A percentile compares a stretch with the other conserved stretches of the same genome.
These are phyloP conservation scores for Talaromyces sp. DNA, from an alignment of 2,329 filamentous ascomycete genomes.

Conservation along the genomic window DNA sequence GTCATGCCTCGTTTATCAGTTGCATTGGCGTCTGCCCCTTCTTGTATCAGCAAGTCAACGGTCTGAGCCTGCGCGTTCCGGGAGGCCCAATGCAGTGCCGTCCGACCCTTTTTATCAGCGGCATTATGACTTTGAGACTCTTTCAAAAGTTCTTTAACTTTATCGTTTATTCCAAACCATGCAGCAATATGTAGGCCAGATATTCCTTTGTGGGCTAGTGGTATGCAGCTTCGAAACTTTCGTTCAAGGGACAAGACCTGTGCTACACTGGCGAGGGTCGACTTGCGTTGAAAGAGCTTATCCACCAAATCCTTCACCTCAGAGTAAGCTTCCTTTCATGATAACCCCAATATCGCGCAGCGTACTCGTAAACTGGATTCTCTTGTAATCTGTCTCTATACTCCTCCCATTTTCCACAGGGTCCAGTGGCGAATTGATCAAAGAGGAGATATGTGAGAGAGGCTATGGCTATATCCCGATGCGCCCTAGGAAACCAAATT, in stretches of 20 bases:
- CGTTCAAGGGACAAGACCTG: background rate
- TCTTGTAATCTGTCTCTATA: background rate
- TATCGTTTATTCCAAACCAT: background rate
- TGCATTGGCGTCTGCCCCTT: background rate
- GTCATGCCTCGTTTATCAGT: background rate
- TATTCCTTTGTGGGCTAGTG: background rate
- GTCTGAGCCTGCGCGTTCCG: background rate
- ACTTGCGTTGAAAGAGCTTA: background rate
- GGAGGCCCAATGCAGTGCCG: background rate
- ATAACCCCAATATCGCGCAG: conserved; percentile 22
- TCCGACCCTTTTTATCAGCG: background rate
- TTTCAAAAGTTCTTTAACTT: background rate
- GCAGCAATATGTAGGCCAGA: background rate
- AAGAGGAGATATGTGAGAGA: conserved; percentile 27
- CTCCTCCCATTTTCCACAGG: background rate
- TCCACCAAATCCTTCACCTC: background rate
- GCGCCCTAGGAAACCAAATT: conserved; percentile 38
- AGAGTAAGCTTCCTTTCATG: conserved; percentile 11
- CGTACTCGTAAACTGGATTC: conserved; percentile 22
- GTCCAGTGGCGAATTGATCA: conserved; percentile 17
- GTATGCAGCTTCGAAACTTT: background rate
- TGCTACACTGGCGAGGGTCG: background rate
- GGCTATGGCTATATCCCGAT: conserved; percentile 19
- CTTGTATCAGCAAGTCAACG: background rate
- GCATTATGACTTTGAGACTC: background rate